Evolutionary conservation across 1,139 yeast species (phyloP), one percentile per base, ranked within the genome.

Genomic region (Candida gigantensis): DNA sequence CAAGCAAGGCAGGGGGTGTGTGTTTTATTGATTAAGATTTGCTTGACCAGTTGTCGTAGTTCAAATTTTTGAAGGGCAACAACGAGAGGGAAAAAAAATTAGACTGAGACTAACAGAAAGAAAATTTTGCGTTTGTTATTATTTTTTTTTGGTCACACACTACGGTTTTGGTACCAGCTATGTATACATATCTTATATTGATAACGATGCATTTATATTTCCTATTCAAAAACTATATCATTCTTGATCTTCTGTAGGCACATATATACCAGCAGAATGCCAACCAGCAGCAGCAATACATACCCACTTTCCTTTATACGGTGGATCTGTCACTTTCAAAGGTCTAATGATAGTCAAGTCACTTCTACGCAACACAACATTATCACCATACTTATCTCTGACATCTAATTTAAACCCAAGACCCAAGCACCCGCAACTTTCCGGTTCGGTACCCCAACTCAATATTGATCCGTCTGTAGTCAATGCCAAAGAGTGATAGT

Each of bases 231-330:
- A n/a, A n/a, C n/a, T n/a, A n/a, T 24, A 11, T n/a, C 12, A 6
- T 24, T 5, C 11, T 10, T 31, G 20, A 9, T 40, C 34, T 7
- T 34, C 30, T 3, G 30, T 17, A 6, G 55, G 51, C n/a, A 61
- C 53, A 35, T 49, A 62, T 12, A 67, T 55, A 1, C 73, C 92
- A 29, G 81, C 80, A 1, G 88, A 78, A 40, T 84, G 94, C 94
- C 92, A 84, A 2, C 95, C 95, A n/a, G 81, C 78, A 9, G 88
- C 85, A 2, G 84, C 72, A 32, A 81, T 70, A 1, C 77, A 76
- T 44, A 52, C 49, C 76, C 76, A 55, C 47, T 69, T 63, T 0
- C 78, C 79, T 2, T 55, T 55, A 5, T 46, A 43, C 2, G 53
- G 49, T 0, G 64, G 60, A 18, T 47, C 49, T 14, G 44, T 44